These are phyloP conservation scores for Botrytis pseudocinerea DNA, from an alignment of 2,329 filamentous ascomycete species.

Conservation along the genomic window DNA sequence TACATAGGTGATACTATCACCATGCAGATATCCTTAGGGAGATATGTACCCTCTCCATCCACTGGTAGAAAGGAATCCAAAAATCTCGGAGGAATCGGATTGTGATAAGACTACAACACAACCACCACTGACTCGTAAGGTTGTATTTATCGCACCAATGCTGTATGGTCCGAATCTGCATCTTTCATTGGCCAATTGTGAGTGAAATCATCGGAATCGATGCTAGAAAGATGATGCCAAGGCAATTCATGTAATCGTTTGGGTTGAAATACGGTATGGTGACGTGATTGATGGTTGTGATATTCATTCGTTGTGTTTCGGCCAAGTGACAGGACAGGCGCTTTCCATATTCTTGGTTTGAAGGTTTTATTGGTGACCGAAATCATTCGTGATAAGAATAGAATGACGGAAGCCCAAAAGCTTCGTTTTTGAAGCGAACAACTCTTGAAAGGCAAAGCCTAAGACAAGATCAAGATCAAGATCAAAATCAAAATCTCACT, in stretches of 20 bases:
- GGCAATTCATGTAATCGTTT: background rate
- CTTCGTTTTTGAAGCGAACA: background rate
- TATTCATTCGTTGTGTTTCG: background rate
- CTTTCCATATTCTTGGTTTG: background rate
- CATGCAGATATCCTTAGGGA: constrained; percentile 2
- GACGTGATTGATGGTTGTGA: background rate
- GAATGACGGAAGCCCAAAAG: background rate
- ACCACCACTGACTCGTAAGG: constrained; percentile 1
- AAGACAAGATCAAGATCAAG: background rate
- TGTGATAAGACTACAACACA: constrained; percentile 2
- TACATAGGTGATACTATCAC: background rate
- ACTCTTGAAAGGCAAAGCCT: background rate
- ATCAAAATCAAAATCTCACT: background rate
- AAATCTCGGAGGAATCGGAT: background rate
- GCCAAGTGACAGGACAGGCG: background rate
- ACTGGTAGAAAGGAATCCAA: background rate
- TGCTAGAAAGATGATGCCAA: background rate
- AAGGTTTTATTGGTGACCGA: background rate
- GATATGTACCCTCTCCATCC: background rate
- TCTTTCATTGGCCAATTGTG: background rate
- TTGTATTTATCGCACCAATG: background rate
- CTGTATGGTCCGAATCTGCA: background rate
- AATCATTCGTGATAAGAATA: background rate
- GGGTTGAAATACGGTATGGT: constrained; percentile 1
- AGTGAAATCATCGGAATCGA: constrained; percentile 1